These are phyloP conservation scores for Veloboletus limbatus DNA, from an alignment of 1,284 basidiomycete genomes.

Conservation along the genomic window DNA sequence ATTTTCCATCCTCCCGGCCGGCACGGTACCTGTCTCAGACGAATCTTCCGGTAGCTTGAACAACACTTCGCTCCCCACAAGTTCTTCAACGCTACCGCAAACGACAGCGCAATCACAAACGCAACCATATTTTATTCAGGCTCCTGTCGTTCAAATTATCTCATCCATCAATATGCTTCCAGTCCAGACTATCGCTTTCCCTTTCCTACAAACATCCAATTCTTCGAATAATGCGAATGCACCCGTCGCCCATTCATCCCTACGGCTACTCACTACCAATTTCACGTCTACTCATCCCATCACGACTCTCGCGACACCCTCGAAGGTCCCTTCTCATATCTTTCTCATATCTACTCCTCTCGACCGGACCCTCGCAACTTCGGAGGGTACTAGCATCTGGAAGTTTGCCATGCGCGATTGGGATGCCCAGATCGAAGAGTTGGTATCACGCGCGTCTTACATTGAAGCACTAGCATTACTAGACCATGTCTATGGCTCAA, in stretches of 20 bases:
- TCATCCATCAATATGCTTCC: constrained; percentile 70
- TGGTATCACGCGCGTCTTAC: constrained; percentile 73
- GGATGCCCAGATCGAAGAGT: constrained; percentile 82
- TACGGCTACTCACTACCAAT: constrained; percentile 50
- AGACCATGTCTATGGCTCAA: constrained; percentile 40
- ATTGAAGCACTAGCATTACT: constrained; percentile 80
- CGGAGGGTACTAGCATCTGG: constrained; percentile 80
- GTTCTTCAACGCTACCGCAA: constrained; percentile 23
- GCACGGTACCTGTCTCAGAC: constrained; percentile 46
- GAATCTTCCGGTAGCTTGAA: constrained; percentile 17
- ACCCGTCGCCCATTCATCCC: constrained; percentile 38
- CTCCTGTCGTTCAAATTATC: constrained; percentile 72
- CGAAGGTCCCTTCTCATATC: constrained; percentile 42
- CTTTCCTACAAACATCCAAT: constrained; percentile 42
- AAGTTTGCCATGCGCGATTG: constrained; percentile 69
- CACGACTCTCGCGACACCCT: constrained; percentile 29
- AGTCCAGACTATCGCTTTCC: constrained; percentile 66
- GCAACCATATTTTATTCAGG: constrained; percentile 41
- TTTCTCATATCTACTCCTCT: constrained; percentile 72
- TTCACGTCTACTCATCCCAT: constrained; percentile 44
- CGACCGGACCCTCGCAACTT: constrained; percentile 58
- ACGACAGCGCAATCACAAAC: constrained; percentile 17
- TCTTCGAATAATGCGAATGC: constrained; percentile 25
- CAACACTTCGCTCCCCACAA: constrained; percentile 25
- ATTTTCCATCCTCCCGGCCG: constrained; percentile 73